A percentile compares a stretch with the other conserved stretches of the same genome.
Evolutionary conservation across 257 asterid genomes (phyloP).

Genomic region (Oldenlandia corymbosa): DNA sequence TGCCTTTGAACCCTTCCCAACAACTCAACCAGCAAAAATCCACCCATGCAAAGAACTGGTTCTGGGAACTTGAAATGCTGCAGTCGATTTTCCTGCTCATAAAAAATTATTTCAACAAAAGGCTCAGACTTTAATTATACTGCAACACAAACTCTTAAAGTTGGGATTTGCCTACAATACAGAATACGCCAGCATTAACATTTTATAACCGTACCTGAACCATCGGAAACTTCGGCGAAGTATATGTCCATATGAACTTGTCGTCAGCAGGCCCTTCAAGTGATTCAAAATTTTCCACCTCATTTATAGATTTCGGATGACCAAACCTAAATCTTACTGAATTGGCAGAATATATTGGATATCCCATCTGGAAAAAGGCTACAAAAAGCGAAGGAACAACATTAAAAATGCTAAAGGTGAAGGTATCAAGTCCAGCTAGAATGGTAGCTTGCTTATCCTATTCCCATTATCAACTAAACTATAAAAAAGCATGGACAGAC

Average conservation of each 20-base stretch:
- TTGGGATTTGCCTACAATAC: no score
- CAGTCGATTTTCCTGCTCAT: constrained; percentile 60
- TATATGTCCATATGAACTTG: constrained; percentile 71
- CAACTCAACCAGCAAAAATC: constrained; percentile 72
- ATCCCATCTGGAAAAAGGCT: constrained; percentile 67
- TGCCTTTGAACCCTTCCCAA: constrained; percentile 65
- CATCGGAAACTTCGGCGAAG: constrained; percentile 66
- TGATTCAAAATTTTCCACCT: constrained; percentile 30
- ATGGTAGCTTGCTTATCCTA: neutral
- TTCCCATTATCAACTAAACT: neutral
- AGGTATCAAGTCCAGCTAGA: no score
- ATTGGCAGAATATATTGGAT: constrained; percentile 72
- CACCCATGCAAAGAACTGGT: constrained; percentile 68
- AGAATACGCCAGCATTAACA: neutral
- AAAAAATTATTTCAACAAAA: constrained; percentile 8
- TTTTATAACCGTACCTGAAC: constrained; percentile 39
- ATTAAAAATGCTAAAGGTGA: neutral
- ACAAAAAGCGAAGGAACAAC: constrained; percentile 14
- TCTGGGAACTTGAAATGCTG: constrained; percentile 77
- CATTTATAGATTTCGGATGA: constrained; percentile 39
- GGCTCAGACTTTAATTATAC: no score
- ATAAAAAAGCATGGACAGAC: neutral
- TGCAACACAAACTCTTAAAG: neutral
- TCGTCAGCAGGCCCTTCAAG: constrained; percentile 51
- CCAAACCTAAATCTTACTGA: constrained; percentile 65